A percentile compares a stretch with the other conserved stretches of the same genome.
Evolutionary conservation across 441 rosid species (phyloP).

Genomic region (Aleurites moluccanus): DNA sequence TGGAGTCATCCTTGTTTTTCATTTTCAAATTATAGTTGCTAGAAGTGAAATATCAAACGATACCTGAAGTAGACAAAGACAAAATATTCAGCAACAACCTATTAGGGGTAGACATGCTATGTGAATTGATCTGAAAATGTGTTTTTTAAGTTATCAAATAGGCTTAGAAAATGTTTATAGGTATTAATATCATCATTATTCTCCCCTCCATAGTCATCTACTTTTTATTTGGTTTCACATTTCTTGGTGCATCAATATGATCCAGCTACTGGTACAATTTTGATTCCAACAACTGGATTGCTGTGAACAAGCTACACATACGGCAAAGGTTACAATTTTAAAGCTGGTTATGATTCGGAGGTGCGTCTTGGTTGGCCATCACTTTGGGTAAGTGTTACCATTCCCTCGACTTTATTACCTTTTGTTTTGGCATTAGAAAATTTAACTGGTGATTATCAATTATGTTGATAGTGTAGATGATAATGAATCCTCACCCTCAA

Average conservation of each 20-base stretch:
- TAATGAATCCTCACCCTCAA: background rate
- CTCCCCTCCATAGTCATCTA: background rate
- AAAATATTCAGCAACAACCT: too few relatives aligned
- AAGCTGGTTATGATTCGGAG: constrained; percentile 92
- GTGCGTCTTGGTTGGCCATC: constrained; percentile 93
- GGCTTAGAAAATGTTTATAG: background rate
- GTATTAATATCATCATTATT: background rate
- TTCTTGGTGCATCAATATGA: constrained; percentile 13
- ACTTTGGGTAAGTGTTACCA: constrained; percentile 68
- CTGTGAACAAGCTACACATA: constrained; percentile 86
- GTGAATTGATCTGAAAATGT: background rate
- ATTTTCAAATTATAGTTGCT: background rate
- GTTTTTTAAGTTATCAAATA: background rate
- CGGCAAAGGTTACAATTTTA: constrained; percentile 80
- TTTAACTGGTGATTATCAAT: background rate
- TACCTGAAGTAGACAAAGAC: too few relatives aligned
- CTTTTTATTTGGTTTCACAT: background rate
- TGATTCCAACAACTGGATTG: constrained; percentile 85
- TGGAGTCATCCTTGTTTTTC: background rate
- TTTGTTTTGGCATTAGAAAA: background rate
- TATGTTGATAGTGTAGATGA: background rate
- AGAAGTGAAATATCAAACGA: background rate
- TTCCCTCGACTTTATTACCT: background rate
- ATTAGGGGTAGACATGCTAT: too few relatives aligned
- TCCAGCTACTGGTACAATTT: constrained; percentile 89